These are phyloP conservation scores for Nannochloris sp. DNA, from an alignment of 139 green algal species.

Conservation along the genomic window DNA sequence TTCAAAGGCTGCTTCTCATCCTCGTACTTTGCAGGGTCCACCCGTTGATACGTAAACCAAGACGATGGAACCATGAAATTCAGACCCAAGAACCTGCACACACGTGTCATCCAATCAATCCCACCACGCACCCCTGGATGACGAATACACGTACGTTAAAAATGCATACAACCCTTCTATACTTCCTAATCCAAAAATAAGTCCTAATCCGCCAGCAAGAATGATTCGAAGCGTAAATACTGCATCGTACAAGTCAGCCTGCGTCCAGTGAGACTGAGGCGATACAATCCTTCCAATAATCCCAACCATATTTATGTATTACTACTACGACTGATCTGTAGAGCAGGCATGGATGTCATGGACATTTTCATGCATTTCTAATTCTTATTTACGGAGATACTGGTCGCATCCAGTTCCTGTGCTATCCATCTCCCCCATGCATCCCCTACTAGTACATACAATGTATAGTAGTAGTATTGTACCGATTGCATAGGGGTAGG, in stretches of 20 bases:
- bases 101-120: constrained; percentile 43
- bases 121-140: constrained; percentile 58
- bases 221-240: constrained; percentile 23
- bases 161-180: constrained; percentile 11
- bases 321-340: background rate
- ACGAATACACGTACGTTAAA: constrained; percentile 27
- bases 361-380: background rate
- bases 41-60: constrained; percentile 21
- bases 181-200: constrained; percentile 10
- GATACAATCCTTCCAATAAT: constrained; percentile 6
- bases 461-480: no score
- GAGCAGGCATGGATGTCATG: no score
- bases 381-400: background rate
- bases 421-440: no score
- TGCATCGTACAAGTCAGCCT: constrained; percentile 16
- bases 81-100: constrained; percentile 12
- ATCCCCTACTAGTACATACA: no score
- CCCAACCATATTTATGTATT: background rate
- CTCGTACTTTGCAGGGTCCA: constrained; percentile 25
- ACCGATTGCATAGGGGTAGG: no score
- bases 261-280: background rate
- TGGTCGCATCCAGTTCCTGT: background rate
- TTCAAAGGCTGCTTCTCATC: constrained; percentile 11
- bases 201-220: constrained; percentile 9
- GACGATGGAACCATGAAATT: constrained; percentile 11